A percentile compares a stretch with the other conserved stretches of the same genome.
Conservation (phyloP, 768 basidiomycete species). For the Tremella yokohamensis region DNA sequence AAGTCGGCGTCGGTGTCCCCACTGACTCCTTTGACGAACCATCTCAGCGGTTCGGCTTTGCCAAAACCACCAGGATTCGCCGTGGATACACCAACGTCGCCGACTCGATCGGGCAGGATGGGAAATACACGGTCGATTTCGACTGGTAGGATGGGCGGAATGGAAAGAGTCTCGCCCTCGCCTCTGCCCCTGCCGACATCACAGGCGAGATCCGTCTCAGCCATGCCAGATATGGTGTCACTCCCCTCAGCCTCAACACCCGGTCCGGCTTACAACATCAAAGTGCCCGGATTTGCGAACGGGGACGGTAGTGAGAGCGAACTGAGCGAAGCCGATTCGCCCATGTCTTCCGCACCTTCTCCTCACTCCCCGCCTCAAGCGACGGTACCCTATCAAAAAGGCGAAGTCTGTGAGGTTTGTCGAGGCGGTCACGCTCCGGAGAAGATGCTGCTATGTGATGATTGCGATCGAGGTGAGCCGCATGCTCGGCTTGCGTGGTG, state of each 20-base stretch:
- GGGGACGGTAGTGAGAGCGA: conserved; percentile 42
- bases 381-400: conserved; percentile 35
- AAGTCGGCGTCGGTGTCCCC: conserved; percentile 36
- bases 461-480: conserved; percentile 70
- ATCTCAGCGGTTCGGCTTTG: conserved; percentile 2
- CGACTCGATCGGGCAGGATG: conserved; percentile 23
- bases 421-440: conserved; percentile 80
- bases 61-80: conserved; percentile 28
- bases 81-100: conserved; percentile 24
- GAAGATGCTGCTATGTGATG: conserved; percentile 88
- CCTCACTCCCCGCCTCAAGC: conserved; percentile 14
- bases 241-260: conserved; percentile 4
- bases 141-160: conserved; percentile 20
- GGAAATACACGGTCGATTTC: conserved; percentile 15
- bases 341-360: background rate
- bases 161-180: conserved; percentile 1
- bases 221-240: conserved; percentile 11
- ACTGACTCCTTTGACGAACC: conserved; percentile 27
- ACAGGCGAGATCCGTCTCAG: background rate
- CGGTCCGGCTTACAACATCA: conserved; percentile 24
- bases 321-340: conserved; percentile 33
- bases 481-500: background rate
- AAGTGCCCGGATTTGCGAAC: conserved; percentile 37
- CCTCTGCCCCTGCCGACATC: background rate
- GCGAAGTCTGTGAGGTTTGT: conserved; percentile 79